Conservation (phyloP, 306 rosid genomes). For the Prunus salicina region DNA sequence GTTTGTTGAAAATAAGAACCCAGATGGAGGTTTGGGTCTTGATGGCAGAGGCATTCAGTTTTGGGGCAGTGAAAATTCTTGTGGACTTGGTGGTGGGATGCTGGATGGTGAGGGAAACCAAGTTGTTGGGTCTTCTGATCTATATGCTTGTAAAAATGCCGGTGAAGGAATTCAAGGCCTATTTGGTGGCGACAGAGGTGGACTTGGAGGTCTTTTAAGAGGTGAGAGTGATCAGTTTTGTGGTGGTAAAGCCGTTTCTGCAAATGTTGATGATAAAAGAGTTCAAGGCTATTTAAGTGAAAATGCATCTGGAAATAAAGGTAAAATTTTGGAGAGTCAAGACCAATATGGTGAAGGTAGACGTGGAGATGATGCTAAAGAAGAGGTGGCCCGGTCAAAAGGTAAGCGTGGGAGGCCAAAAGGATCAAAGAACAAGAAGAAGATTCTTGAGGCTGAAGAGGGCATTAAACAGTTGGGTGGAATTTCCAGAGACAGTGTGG, state of each 20-base stretch:
- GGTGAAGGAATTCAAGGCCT: constrained; percentile 7
- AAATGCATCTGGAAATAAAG: constrained; percentile 21
- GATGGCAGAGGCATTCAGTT: constrained; percentile 20
- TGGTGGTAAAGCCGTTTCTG: not conserved
- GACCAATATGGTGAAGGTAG: constrained; percentile 7
- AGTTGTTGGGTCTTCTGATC: constrained; percentile 5
- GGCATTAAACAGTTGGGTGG: constrained; percentile 16
- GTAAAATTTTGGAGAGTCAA: not conserved
- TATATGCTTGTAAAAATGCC: not conserved
- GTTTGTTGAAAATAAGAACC: not conserved
- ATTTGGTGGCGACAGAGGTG: not conserved
- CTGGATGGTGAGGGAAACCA: constrained; percentile 10
- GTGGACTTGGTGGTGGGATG: constrained; percentile 22
- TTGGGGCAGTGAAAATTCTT: constrained; percentile 21
- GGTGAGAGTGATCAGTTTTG: not conserved
- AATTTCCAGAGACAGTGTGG: constrained; percentile 13
- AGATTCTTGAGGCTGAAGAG: constrained; percentile 14
- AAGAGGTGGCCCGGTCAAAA: constrained; percentile 7
- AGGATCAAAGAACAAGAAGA: constrained; percentile 31
- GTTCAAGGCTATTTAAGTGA: constrained; percentile 23
- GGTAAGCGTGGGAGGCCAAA: constrained; percentile 32
- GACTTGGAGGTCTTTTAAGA: not conserved
- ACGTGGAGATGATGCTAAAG: constrained; percentile 15
- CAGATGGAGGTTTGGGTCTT: constrained; percentile 12
- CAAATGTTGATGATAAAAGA: constrained; percentile 11